These are phyloP conservation scores for Astrothelium macrocarpum DNA, from an alignment of 495 filamentous ascomycete species.

Conservation along the genomic window DNA sequence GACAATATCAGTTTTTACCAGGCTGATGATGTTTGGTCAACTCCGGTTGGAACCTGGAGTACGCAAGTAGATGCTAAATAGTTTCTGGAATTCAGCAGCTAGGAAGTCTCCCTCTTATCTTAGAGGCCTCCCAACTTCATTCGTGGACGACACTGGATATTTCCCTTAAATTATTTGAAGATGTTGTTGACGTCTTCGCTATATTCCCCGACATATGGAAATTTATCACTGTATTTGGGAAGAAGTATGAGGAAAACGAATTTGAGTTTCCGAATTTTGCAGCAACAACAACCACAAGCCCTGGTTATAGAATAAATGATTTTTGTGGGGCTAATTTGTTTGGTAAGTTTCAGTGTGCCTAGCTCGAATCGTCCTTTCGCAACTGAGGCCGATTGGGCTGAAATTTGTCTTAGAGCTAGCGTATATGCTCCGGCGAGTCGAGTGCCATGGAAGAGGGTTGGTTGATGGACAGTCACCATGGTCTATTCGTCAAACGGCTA, in stretches of 20 bases:
- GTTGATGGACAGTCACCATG: constrained; percentile 19
- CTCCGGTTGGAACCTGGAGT: no score
- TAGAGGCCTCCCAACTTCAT: constrained; percentile 8
- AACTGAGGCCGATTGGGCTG: neutral
- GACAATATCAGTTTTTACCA: no score
- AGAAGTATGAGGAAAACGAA: constrained; percentile 14
- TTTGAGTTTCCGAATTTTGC: constrained; percentile 13
- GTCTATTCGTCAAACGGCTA: constrained; percentile 28
- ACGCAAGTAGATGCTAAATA: neutral
- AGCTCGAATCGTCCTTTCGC: no score
- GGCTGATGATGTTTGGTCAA: no score
- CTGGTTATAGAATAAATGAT: neutral
- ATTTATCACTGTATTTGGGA: constrained; percentile 8
- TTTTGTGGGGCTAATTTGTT: neutral
- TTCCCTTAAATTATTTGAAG: constrained; percentile 11
- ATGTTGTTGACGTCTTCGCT: constrained; percentile 5
- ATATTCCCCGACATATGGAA: constrained; percentile 13
- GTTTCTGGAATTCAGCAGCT: neutral
- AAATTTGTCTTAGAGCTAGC: constrained; percentile 19
- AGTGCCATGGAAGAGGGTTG: constrained; percentile 17
- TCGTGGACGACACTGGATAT: constrained; percentile 16
- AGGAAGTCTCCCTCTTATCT: constrained; percentile 7
- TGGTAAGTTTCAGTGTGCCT: constrained; percentile 4
- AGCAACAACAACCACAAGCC: constrained; percentile 2
- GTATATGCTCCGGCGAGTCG: constrained; percentile 25